Percentiles rank a stretch among this genome's conserved stretches.
These are phyloP conservation scores for Dendrobium catenatum DNA, from an alignment of 106 monocot genomes.

Conservation along the genomic window DNA sequence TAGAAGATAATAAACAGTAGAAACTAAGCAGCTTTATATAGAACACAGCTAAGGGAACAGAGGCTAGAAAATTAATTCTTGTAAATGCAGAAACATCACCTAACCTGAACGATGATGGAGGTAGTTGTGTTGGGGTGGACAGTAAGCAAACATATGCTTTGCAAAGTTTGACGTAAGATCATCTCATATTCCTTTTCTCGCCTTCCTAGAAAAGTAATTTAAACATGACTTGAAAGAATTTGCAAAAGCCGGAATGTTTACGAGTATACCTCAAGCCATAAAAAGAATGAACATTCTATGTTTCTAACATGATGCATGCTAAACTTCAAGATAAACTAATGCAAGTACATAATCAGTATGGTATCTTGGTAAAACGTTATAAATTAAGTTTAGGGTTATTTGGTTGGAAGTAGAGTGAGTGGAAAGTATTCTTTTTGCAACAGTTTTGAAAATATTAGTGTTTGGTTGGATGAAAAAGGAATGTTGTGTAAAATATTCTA, in stretches of 20 bases:
- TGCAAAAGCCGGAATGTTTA: background rate
- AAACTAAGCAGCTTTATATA: background rate
- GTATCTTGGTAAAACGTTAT: background rate
- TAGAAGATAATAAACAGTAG: background rate
- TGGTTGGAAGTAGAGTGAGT: too few relatives aligned
- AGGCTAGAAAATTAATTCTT: background rate
- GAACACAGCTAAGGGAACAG: background rate
- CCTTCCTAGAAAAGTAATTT: slow-evolving; percentile 48
- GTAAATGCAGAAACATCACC: background rate
- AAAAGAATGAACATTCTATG: background rate
- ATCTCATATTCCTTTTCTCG: slow-evolving; percentile 88
- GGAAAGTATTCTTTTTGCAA: too few relatives aligned
- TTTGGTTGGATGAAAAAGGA: too few relatives aligned
- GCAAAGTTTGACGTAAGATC: slow-evolving; percentile 80
- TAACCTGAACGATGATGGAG: slow-evolving; percentile 84
- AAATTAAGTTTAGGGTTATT: background rate
- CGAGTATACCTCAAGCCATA: background rate
- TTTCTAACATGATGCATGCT: background rate
- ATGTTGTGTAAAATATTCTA: too few relatives aligned
- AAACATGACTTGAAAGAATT: background rate
- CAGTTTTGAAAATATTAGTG: too few relatives aligned
- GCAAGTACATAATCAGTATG: background rate
- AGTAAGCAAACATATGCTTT: slow-evolving; percentile 67
- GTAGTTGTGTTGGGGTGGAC: slow-evolving; percentile 90
- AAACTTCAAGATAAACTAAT: background rate